These are phyloP conservation scores for Ascochyta koolunga DNA, from an alignment of 2,329 filamentous ascomycete species.

Conservation along the genomic window DNA sequence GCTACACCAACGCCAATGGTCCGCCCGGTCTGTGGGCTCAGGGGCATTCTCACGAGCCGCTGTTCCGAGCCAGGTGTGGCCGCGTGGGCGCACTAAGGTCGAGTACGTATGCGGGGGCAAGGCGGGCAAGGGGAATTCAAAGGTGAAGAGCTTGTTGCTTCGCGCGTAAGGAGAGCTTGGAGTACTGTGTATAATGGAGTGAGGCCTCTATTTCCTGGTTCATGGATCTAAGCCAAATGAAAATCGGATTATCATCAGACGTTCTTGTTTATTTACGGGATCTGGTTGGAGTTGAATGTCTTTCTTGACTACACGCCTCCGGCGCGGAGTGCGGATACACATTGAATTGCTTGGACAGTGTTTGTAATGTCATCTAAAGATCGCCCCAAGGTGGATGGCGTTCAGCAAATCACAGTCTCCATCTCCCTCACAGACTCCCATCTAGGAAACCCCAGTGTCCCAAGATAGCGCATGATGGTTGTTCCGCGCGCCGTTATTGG, in stretches of 20 bases:
- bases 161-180: not conserved
- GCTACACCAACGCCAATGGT: not conserved
- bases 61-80: conserved; percentile 16
- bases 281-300: too few relatives aligned
- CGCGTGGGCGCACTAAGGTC: not conserved
- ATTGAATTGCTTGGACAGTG: too few relatives aligned
- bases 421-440: not conserved
- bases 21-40: conserved; percentile 15
- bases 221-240: too few relatives aligned
- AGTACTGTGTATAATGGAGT: not conserved
- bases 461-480: conserved; percentile 10
- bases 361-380: too few relatives aligned
- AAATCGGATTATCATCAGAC: too few relatives aligned
- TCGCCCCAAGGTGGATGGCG: too few relatives aligned
- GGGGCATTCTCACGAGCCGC: not conserved
- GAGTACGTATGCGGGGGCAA: conserved; percentile 21
- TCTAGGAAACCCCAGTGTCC: conserved; percentile 2
- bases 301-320: too few relatives aligned
- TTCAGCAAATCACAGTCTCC: conserved; percentile 4
- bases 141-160: conserved; percentile 3
- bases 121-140: conserved; percentile 17
- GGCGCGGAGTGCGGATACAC: too few relatives aligned
- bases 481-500: conserved; percentile 14
- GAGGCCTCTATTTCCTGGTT: too few relatives aligned
- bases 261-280: too few relatives aligned